Percentiles rank a stretch among this genome's conserved stretches.
These are phyloP conservation scores for Dictyostelium capitatum DNA, from an alignment of 78 protist species.

Conservation along the genomic window DNA sequence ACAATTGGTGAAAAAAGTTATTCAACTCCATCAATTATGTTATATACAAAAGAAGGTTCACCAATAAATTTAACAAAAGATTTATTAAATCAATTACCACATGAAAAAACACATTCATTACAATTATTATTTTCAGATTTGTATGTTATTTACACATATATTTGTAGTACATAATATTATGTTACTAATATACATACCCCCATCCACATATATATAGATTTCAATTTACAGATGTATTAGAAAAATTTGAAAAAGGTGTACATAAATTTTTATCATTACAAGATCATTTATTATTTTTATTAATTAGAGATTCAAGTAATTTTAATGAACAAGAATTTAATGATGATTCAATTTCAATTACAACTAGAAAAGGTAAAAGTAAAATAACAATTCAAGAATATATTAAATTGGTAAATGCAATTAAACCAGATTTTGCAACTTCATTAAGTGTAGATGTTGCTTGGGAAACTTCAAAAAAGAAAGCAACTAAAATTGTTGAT, in stretches of 20 bases:
- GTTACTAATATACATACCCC: too few species aligned
- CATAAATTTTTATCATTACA: conserved; percentile 59
- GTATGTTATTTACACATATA: conserved; percentile 3
- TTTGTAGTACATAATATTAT: neutral
- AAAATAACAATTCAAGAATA: conserved; percentile 18
- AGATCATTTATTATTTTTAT: conserved; percentile 52
- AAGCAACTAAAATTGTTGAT: conserved; percentile 4
- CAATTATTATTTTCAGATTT: conserved; percentile 61
- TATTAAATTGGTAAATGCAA: neutral
- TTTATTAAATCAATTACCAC: conserved; percentile 31
- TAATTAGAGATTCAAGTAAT: conserved; percentile 40
- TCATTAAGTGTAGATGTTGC: conserved; percentile 30
- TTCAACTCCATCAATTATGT: conserved; percentile 34
- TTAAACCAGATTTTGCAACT: conserved; percentile 47
- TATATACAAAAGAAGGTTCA: conserved; percentile 72
- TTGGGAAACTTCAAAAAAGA: conserved; percentile 45
- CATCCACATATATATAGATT: neutral
- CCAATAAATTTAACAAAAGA: conserved; percentile 62
- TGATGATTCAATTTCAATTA: conserved; percentile 20
- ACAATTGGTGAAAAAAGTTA: conserved; percentile 5
- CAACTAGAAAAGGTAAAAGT: conserved; percentile 61
- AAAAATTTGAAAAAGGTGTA: conserved; percentile 62
- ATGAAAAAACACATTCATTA: conserved; percentile 12
- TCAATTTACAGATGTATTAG: conserved; percentile 60
- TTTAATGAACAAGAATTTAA: conserved; percentile 19